A percentile compares a stretch with the other conserved stretches of the same genome.
Conservation (phyloP, 2,329 filamentous ascomycete species). For the Colletotrichum sp. region DNA sequence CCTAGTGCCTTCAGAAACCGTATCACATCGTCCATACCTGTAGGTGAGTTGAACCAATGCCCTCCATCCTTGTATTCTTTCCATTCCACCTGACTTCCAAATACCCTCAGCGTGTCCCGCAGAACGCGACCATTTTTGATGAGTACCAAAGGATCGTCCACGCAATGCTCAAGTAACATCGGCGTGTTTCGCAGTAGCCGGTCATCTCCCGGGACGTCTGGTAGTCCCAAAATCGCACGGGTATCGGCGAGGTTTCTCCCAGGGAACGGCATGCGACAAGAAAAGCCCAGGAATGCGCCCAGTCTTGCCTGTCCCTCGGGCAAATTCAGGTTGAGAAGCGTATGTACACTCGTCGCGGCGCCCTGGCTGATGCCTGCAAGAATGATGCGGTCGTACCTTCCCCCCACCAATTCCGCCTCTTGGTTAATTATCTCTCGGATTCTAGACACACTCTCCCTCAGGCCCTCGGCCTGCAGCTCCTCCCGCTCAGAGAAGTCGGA, state of each 20-base stretch:
- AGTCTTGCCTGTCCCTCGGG: slow-evolving; percentile 23
- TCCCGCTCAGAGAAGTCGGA: slow-evolving; percentile 44
- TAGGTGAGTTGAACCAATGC: slow-evolving; percentile 49
- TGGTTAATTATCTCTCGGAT: slow-evolving; percentile 35
- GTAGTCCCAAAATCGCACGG: slow-evolving; percentile 34
- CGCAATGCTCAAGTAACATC: slow-evolving; percentile 49
- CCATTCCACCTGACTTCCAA: slow-evolving; percentile 44
- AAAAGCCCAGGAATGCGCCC: slow-evolving; percentile 43
- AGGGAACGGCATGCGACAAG: slow-evolving; percentile 40
- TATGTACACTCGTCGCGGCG: slow-evolving; percentile 43
- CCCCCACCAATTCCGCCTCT: slow-evolving; percentile 41
- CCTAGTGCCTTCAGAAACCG: slow-evolving; percentile 30
- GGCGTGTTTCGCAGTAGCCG: slow-evolving; percentile 46
- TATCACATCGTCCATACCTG: slow-evolving; percentile 46
- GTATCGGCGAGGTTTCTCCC: slow-evolving; percentile 34
- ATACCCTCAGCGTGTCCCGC: slow-evolving; percentile 35
- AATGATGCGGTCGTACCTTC: slow-evolving; percentile 42
- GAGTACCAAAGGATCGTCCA: slow-evolving; percentile 46
- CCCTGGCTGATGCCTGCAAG: slow-evolving; percentile 54
- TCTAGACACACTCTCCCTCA: slow-evolving; percentile 40
- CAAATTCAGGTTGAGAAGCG: slow-evolving; percentile 38
- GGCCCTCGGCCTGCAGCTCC: slow-evolving; percentile 44
- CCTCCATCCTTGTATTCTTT: slow-evolving; percentile 46
- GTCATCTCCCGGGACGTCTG: slow-evolving; percentile 27
- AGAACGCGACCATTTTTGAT: slow-evolving; percentile 40